Conservation (phyloP, 805 yeast genomes). For the Metschnikowia arizonensis region DNA sequence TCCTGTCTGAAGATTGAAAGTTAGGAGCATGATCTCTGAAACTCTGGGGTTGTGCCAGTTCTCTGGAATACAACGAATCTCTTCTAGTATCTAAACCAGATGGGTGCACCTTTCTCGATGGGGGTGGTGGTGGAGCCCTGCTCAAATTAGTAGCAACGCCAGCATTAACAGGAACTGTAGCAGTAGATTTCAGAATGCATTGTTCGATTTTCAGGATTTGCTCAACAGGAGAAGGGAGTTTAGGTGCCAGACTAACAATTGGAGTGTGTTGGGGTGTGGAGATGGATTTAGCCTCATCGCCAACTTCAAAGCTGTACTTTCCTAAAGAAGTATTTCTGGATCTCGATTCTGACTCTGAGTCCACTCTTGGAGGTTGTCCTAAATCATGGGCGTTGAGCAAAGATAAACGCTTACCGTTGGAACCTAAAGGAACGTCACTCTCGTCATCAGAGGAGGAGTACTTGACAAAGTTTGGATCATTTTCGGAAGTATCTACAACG, state of each 20-base stretch:
- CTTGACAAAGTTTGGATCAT: conserved; percentile 35
- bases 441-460: conserved; percentile 31
- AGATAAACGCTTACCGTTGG: conserved; percentile 25
- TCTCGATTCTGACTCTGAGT: conserved; percentile 14
- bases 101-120: conserved; percentile 45
- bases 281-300: conserved; percentile 35
- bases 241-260: background rate
- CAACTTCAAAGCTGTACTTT: conserved; percentile 39
- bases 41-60: background rate
- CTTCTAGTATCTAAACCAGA: conserved; percentile 6
- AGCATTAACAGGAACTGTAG: background rate
- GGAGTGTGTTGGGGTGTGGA: conserved; percentile 25
- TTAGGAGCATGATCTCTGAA: conserved; percentile 10
- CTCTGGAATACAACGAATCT: conserved; percentile 24
- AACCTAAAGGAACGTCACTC: conserved; percentile 24
- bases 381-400: conserved; percentile 34
- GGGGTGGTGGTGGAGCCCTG: conserved; percentile 51
- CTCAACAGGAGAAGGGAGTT: conserved; percentile 2
- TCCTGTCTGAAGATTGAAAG: conserved; percentile 13
- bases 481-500: background rate
- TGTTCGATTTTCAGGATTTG: background rate
- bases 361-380: conserved; percentile 20
- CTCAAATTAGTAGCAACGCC: background rate
- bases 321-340: conserved; percentile 18
- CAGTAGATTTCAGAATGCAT: background rate